These are phyloP conservation scores for Melanomma pulvis-pyrius DNA, from an alignment of 495 filamentous ascomycete species.

Conservation along the genomic window DNA sequence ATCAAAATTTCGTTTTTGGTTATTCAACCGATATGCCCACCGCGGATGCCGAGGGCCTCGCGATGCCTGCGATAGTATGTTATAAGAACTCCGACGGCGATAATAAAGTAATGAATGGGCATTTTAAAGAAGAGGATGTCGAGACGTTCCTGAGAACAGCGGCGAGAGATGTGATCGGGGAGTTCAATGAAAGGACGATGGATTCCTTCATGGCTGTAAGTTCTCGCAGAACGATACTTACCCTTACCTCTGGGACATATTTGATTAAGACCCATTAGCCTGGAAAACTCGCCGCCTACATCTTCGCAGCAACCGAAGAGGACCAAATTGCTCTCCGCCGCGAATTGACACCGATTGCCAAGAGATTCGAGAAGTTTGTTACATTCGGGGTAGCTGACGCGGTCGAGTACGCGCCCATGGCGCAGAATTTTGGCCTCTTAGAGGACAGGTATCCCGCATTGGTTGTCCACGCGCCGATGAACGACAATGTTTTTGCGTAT, in stretches of 20 bases:
- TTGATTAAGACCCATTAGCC: constrained; percentile 39
- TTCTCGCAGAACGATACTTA: not conserved
- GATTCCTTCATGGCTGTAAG: constrained; percentile 48
- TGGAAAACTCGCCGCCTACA: constrained; percentile 53
- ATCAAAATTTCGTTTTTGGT: constrained; percentile 51
- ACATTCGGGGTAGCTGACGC: constrained; percentile 53
- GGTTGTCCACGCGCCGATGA: constrained; percentile 23
- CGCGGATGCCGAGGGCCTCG: constrained; percentile 20
- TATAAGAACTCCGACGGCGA: constrained; percentile 49
- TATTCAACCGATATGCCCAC: constrained; percentile 31
- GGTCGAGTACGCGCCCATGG: constrained; percentile 53
- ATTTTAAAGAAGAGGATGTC: constrained; percentile 41
- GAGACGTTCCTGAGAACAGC: constrained; percentile 47
- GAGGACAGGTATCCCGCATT: constrained; percentile 18
- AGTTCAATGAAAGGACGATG: constrained; percentile 52
- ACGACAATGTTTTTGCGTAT: constrained; percentile 28
- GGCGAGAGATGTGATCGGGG: constrained; percentile 47
- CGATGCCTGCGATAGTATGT: constrained; percentile 43
- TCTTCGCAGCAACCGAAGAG: constrained; percentile 42
- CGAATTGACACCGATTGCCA: constrained; percentile 49
- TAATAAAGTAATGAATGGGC: constrained; percentile 42
- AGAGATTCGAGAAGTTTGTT: constrained; percentile 54
- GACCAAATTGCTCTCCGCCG: constrained; percentile 42
- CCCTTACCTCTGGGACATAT: not conserved
- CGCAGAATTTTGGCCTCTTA: constrained; percentile 25